Evolutionary conservation across 352 stramenopile genomes (phyloP), one percentile per base, ranked within the genome.

Genomic region (Phytophthora rubi): DNA sequence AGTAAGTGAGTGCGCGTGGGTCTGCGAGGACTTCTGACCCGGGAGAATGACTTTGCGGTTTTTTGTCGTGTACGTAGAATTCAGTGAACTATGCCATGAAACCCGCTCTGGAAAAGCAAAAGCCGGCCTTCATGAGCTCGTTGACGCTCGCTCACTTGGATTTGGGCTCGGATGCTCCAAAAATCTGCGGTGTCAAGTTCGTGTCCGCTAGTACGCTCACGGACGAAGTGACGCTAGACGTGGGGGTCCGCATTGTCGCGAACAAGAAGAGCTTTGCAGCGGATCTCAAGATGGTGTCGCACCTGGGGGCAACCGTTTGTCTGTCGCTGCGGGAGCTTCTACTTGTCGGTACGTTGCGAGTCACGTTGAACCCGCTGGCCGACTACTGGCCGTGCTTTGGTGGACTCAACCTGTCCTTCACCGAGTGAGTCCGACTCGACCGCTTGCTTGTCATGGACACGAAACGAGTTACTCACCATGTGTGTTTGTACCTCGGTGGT

Each of bases 141-240:
- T 59, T 94, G 32, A 85, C 82, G 10, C 70, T 94, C 33, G 71
- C 83, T 18, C 76, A 76, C 7, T 66, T 94, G 42, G 81, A 92
- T 21, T 51, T 94, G 44, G 86, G 86, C n/a, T 70, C 71, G 13
- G 75, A 74, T 37, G 73, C 80, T 12, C 86, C 86, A 12, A 79
- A 88, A 30, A 88, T 94, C 56, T 81, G 69, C 42, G 82, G 86
- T 48, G 81, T 94, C 72, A 94, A 92, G 68, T 92, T 86, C 59
- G 76, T 94, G 42, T 79, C 73, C 18, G 80, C 77, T 23, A 83
- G 89, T 53, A 68, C 77, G 3, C 56, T 82, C 18, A 90, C 80
- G 6, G 77, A 91, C 5, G 83, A 92, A 62, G 76, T 92, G 39
- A 92, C 86, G 35, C 64, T 92, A 23, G 86, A 94, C 70, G 75